Evolutionary conservation across 331 rosid genomes (phyloP).

Genomic region (Phaseolus coccineus): DNA sequence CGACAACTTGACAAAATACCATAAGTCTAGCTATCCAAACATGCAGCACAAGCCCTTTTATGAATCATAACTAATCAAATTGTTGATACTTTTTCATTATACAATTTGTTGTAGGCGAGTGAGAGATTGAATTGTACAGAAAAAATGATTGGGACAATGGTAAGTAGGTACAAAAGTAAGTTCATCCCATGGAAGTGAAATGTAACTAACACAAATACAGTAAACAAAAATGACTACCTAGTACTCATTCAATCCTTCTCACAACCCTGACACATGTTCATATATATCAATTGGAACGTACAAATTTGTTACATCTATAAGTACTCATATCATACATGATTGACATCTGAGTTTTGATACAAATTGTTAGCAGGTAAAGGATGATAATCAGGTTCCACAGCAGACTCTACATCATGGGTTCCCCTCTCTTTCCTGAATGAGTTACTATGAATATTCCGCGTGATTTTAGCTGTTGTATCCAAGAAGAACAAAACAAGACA

Average conservation of each 20-base stretch:
- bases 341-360: constrained; percentile 21
- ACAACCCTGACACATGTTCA: not conserved
- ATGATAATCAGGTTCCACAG: constrained; percentile 36
- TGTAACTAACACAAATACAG: not conserved
- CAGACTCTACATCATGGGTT: constrained; percentile 52
- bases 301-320: constrained; percentile 3
- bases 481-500: constrained; percentile 65
- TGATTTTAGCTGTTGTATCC: constrained; percentile 75
- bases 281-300: constrained; percentile 1
- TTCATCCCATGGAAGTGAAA: constrained; percentile 28
- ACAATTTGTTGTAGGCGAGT: not conserved
- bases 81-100: not conserved
- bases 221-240: constrained; percentile 22
- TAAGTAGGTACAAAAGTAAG: not conserved
- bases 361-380: constrained; percentile 40
- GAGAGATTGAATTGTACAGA: not conserved
- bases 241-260: constrained; percentile 7
- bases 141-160: not conserved
- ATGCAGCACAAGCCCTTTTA: not conserved
- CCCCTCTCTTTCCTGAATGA: constrained; percentile 50
- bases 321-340: constrained; percentile 36
- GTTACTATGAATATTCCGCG: constrained; percentile 63
- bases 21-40: not conserved
- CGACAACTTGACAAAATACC: not conserved
- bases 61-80: constrained; percentile 13